Percentiles rank a stretch among this genome's conserved stretches.
phyloP scores from a whole-genome alignment of 441 rosid species.

The Populus hybrid region DNA sequence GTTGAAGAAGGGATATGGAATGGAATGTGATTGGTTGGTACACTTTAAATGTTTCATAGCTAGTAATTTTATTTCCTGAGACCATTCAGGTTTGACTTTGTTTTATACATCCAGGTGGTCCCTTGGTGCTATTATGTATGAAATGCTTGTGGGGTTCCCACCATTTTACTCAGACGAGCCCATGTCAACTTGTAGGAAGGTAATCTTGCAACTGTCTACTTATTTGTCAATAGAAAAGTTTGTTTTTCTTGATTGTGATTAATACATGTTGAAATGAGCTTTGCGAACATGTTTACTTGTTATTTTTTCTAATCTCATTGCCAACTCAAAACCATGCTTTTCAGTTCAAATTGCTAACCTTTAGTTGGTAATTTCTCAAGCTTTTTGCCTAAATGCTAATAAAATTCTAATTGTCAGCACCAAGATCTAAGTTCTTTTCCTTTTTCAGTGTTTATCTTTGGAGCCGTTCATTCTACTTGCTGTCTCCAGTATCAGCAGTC shows the following conservation, averaged over 20 bases:
- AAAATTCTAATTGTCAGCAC: background rate
- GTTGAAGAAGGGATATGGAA: constrained; percentile 95
- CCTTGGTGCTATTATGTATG: constrained; percentile 98
- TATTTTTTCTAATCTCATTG: background rate
- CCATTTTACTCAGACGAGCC: constrained; percentile 97
- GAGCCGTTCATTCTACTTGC: background rate
- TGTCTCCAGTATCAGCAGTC: background rate
- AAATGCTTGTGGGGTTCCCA: constrained; percentile 96
- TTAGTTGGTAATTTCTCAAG: constrained; percentile 7
- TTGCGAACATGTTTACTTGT: background rate
- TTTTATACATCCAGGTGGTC: constrained; percentile 69
- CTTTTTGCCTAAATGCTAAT: background rate
- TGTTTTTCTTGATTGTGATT: background rate
- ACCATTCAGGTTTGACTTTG: constrained; percentile 15
- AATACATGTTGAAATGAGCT: background rate
- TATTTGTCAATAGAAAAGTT: background rate
- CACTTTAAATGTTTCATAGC: constrained; percentile 8
- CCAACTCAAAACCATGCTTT: background rate
- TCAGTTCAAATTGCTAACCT: background rate
- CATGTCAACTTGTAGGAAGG: constrained; percentile 96
- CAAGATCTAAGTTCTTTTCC: background rate
- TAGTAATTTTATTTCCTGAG: background rate
- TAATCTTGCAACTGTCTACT: constrained; percentile 11
- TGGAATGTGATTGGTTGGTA: constrained; percentile 98
- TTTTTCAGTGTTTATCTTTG: background rate